Percentiles rank a stretch among this genome's conserved stretches.
phyloP scores from a whole-genome alignment of 2,329 filamentous ascomycete species.

The Chrysosporium keratinophilum region DNA sequence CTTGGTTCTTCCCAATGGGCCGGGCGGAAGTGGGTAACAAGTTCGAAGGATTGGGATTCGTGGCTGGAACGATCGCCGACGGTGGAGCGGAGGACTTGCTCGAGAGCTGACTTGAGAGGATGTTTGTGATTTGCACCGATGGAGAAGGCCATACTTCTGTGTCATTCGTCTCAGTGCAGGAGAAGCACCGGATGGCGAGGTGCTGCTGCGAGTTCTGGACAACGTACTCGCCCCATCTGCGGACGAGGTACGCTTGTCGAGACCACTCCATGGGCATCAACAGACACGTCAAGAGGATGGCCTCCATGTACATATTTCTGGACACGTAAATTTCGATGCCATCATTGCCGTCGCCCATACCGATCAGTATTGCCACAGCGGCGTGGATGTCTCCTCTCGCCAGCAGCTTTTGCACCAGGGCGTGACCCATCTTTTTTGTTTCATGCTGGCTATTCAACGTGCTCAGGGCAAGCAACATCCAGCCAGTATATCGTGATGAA shows the following conservation, averaged over 20 bases:
- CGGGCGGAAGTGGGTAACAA: conserved; percentile 48
- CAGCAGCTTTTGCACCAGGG: conserved; percentile 80
- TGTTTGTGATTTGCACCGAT: conserved; percentile 54
- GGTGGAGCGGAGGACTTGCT: conserved; percentile 37
- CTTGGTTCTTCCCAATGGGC: conserved; percentile 64
- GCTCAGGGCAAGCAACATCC: conserved; percentile 90
- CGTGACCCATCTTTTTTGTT: conserved; percentile 80
- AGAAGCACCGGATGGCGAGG: conserved; percentile 83
- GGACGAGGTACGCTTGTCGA: conserved; percentile 72
- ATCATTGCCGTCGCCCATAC: conserved; percentile 84
- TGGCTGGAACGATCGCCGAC: conserved; percentile 56
- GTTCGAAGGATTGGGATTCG: conserved; percentile 2
- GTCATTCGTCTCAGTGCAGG: conserved; percentile 76
- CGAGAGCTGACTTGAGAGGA: conserved; percentile 35
- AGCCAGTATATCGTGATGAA: conserved; percentile 86
- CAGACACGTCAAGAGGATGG: conserved; percentile 75
- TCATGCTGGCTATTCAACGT: conserved; percentile 69
- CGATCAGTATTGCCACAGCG: conserved; percentile 83
- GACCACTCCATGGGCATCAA: conserved; percentile 81
- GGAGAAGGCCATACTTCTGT: conserved; percentile 83
- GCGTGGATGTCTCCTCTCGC: conserved; percentile 86
- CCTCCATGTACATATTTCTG: conserved; percentile 84
- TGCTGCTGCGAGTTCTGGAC: conserved; percentile 79
- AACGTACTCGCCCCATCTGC: conserved; percentile 91
- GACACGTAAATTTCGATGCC: conserved; percentile 95